Conservation (phyloP, 2,329 filamentous ascomycete genomes). For the Scedosporium minutisporum region DNA sequence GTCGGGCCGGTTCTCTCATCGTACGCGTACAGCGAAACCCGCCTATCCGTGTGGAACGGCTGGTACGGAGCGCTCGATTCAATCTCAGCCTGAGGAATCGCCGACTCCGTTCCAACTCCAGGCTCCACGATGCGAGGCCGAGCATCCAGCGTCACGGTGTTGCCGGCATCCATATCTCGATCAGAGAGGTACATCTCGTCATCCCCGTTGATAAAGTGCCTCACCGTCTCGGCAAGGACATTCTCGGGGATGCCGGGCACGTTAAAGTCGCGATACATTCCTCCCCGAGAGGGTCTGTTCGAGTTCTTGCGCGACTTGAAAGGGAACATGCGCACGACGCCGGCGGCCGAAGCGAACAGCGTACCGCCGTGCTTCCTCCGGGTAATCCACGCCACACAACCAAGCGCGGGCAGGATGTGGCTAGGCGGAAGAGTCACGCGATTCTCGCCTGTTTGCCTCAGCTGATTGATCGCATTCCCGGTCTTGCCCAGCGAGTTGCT, state of each 20-base stretch:
- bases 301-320: constrained; percentile 46
- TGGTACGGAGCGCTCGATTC: constrained; percentile 94
- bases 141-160: constrained; percentile 41
- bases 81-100: constrained; percentile 71
- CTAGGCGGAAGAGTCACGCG: constrained; percentile 58
- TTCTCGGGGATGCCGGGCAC: constrained; percentile 54
- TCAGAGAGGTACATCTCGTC: constrained; percentile 44
- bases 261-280: constrained; percentile 56
- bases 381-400: constrained; percentile 57
- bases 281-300: constrained; percentile 42
- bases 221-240: constrained; percentile 44
- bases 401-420: constrained; percentile 40
- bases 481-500: constrained; percentile 66
- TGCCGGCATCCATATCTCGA: constrained; percentile 42
- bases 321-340: constrained; percentile 56
- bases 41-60: constrained; percentile 85
- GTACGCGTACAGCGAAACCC: constrained; percentile 72
- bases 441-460: constrained; percentile 68
- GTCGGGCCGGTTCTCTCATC: constrained; percentile 12
- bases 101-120: constrained; percentile 47
- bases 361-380: constrained; percentile 47
- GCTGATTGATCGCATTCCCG: constrained; percentile 57
- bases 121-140: constrained; percentile 23
- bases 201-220: constrained; percentile 38
- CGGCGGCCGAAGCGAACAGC: constrained; percentile 56